Conservation (phyloP, 192 early-diverging fungal species). For the Coemansia sp. region DNA sequence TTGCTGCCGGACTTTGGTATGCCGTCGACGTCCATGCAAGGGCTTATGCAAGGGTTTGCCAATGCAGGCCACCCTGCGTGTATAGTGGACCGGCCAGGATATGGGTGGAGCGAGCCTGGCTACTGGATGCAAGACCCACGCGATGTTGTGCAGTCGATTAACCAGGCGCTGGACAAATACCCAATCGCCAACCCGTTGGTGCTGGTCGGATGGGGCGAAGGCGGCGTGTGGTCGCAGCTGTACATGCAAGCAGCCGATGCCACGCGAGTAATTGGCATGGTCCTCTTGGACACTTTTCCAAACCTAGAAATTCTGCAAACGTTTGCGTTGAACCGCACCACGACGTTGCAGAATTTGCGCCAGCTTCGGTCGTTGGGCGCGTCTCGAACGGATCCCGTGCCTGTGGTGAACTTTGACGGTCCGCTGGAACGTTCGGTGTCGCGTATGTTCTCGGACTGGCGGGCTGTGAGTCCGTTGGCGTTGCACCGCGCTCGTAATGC, state of each 20-base stretch:
- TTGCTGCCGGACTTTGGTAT: conserved; percentile 53
- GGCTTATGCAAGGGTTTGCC: conserved; percentile 40
- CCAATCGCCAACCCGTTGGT: conserved; percentile 47
- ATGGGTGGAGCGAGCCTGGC: conserved; percentile 59
- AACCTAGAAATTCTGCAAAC: conserved; percentile 55
- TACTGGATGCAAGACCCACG: conserved; percentile 51
- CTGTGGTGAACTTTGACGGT: conserved; percentile 35
- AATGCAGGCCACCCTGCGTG: conserved; percentile 47
- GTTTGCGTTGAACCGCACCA: conserved; percentile 54
- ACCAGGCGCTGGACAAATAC: conserved; percentile 49
- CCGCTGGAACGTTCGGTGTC: conserved; percentile 26
- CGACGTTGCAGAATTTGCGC: conserved; percentile 50
- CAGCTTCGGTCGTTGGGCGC: conserved; percentile 32
- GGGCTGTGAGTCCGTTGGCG: conserved; percentile 50
- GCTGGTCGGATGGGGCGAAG: conserved; percentile 56
- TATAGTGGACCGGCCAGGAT: conserved; percentile 54
- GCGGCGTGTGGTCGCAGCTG: conserved; percentile 57
- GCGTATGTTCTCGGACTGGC: conserved; percentile 35
- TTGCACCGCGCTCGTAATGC: conserved; percentile 47
- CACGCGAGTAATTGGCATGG: conserved; percentile 47
- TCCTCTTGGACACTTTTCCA: conserved; percentile 51
- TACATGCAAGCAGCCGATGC: conserved; percentile 53
- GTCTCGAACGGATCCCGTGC: not conserved
- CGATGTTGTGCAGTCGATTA: conserved; percentile 54
- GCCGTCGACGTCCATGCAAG: conserved; percentile 54